Evolutionary conservation across 805 yeast species (phyloP), one percentile per base, ranked within the genome.

Genomic region (Candida ponderosae): DNA sequence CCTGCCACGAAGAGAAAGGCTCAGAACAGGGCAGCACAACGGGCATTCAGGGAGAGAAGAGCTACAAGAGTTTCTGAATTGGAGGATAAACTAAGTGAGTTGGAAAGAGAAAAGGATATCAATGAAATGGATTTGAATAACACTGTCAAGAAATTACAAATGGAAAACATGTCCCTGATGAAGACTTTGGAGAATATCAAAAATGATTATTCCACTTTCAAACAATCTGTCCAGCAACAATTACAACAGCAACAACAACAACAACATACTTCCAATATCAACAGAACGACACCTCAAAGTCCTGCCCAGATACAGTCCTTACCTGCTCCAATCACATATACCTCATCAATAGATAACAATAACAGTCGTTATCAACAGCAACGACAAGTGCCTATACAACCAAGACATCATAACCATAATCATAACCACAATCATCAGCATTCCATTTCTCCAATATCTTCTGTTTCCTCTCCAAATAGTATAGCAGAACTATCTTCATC

Each of bases 11-110:
- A 85, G 57, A 65, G 96, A 37, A 86, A 86, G 59, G 95, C 95
- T 4, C 96, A 84, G 58, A 88, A 88, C 55, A 65, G 96, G 40
- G 95, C 93, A n/a, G 95, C 96, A 18, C 95, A 89, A 65, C 56
- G 95, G 40, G 94, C 97, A 2, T 85, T 86, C 62, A 65, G 96
- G 45, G 94, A 87, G 56, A 69, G 96, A 45, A 65, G 94, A 49
- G 94, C 96, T 16, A 82, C 83, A 24, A 63, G 88, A 36, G 85
- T 87, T 7, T 77, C 76, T 40, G 94, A 83, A 53, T 65, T 89
- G 38, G 95, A 86, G 55, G 74, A 70, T 36, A 77, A 76, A 57
- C 67, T 81, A 39, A 63, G 71, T 53, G 83, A 74, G 50, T 70
- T 79, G 36, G 90, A 82, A 58, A 71, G 74, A 45, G 89, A 76